phyloP scores from a whole-genome alignment of 2,329 filamentous ascomycete genomes.

The Malbranchea zuffiana region DNA sequence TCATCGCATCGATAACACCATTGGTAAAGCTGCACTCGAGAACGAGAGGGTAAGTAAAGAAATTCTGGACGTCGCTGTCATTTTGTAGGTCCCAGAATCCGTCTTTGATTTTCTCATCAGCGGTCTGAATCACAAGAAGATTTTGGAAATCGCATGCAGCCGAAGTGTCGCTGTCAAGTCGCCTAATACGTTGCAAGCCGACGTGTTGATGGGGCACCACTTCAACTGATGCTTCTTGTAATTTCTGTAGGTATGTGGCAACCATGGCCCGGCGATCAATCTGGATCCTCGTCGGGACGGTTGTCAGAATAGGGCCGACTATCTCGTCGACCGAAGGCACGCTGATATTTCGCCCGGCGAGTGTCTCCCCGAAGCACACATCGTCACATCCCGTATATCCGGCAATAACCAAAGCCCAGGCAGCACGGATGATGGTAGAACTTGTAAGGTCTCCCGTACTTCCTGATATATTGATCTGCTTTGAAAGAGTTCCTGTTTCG shows the following conservation, averaged over 20 bases:
- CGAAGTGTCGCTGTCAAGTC: conserved; percentile 37
- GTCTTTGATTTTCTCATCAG: conserved; percentile 8
- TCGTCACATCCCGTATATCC: conserved; percentile 28
- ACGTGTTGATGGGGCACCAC: conserved; percentile 52
- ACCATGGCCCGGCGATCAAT: conserved; percentile 25
- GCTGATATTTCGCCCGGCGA: conserved; percentile 32
- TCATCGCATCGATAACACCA: conserved; percentile 47
- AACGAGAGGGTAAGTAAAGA: conserved; percentile 38
- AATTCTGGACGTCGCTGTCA: conserved; percentile 11
- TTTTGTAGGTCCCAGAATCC: conserved; percentile 11
- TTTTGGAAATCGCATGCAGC: conserved; percentile 34
- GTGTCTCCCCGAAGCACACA: conserved; percentile 33
- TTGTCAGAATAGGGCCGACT: conserved; percentile 32
- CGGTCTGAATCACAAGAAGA: conserved; percentile 27
- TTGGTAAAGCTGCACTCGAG: conserved; percentile 50
- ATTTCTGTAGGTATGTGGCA: conserved; percentile 40
- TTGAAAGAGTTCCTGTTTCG: conserved; percentile 7
- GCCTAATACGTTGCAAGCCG: conserved; percentile 37
- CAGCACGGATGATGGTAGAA: conserved; percentile 30
- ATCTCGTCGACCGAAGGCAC: conserved; percentile 30
- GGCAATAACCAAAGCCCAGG: conserved; percentile 31
- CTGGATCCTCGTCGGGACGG: conserved; percentile 29
- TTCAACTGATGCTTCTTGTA: conserved; percentile 43
- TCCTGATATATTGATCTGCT: conserved; percentile 5
- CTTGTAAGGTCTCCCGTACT: conserved; percentile 15